phyloP scores from a whole-genome alignment of 257 asterid genomes.

The Petunia axillaris region DNA sequence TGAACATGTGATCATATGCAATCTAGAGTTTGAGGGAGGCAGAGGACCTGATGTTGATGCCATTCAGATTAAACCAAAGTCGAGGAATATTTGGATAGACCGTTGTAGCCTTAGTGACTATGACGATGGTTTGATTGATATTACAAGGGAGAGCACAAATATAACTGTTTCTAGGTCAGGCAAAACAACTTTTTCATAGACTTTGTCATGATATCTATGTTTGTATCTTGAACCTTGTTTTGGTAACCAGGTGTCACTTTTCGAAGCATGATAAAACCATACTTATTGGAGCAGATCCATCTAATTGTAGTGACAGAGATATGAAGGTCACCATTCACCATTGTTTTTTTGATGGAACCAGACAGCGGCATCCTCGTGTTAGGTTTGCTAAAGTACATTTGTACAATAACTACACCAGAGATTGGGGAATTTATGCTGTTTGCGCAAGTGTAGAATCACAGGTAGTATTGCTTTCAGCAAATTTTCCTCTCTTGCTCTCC shows the following conservation, averaged over 20 bases:
- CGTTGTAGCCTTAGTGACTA: conserved; percentile 84
- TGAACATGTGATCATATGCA: conserved; percentile 85
- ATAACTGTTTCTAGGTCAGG: conserved; percentile 81
- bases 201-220: not conserved
- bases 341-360: conserved; percentile 88
- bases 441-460: conserved; percentile 96
- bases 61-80: conserved; percentile 84
- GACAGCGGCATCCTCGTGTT: conserved; percentile 95
- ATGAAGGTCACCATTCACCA: conserved; percentile 90
- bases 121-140: conserved; percentile 76
- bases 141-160: conserved; percentile 78
- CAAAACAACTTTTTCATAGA: not conserved
- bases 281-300: conserved; percentile 81
- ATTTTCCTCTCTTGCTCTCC: not conserved
- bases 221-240: not conserved
- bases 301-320: conserved; percentile 65
- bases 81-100: conserved; percentile 85
- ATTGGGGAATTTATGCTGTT: conserved; percentile 87
- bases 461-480: conserved; percentile 42
- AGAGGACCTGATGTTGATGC: conserved; percentile 78
- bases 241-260: conserved; percentile 68
- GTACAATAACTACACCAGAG: conserved; percentile 75
- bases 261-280: conserved; percentile 77
- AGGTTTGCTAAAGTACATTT: conserved; percentile 85
- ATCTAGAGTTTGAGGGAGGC: conserved; percentile 66